Evolutionary conservation across 176 grass and related monocot genomes (phyloP), one percentile per base, ranked within the genome.

Genomic region (Luzula sylvatica): DNA sequence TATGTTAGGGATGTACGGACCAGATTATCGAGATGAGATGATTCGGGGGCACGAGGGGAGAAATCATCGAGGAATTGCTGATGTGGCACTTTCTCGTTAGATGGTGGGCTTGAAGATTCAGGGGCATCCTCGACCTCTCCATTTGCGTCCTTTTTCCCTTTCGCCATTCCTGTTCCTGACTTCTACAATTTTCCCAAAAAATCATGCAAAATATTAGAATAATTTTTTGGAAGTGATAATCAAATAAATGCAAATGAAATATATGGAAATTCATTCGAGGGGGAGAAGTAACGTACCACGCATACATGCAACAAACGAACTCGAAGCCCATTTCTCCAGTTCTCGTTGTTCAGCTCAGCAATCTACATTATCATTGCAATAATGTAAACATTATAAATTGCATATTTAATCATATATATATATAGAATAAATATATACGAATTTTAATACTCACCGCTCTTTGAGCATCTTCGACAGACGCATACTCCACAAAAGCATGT

Each of bases 401-500:
- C 11, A 20, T 38, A 56, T 51, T 67, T 23, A 64, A 20, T 18
- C 19, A 13, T 7, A 53, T 23, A 9, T 20, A 11, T 21, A 42
- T 53, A 46, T 28, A 22, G 67, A n/a, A n/a, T 35, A 35, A 35
- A 35, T 35, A 69, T 52, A 47, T 28, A 23, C 38, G 19, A 61
- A 26, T 56, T 45, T 50, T 58, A 28, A 64, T 46, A 24, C 62
- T 65, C 71, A 98, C 92, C 71, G 92, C 86, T 65, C 71, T 98
- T 12, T 74, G 72, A 83, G 92, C 92, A 80, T 90, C 86, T 32
- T 90, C 92, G 29, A 83, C 3, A 72, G 60, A 86, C 50, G 82
- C 86, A 45, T 98, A 98, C 72, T 87, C 92, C 67, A 98, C 86
- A 78, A 98, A 98, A 43, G 92, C 92, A 74, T 98, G 92, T 46